A percentile compares a stretch with the other conserved stretches of the same genome.
Conservation (phyloP, 1,139 yeast genomes). For the Sugiyamaella grinbergsii region DNA sequence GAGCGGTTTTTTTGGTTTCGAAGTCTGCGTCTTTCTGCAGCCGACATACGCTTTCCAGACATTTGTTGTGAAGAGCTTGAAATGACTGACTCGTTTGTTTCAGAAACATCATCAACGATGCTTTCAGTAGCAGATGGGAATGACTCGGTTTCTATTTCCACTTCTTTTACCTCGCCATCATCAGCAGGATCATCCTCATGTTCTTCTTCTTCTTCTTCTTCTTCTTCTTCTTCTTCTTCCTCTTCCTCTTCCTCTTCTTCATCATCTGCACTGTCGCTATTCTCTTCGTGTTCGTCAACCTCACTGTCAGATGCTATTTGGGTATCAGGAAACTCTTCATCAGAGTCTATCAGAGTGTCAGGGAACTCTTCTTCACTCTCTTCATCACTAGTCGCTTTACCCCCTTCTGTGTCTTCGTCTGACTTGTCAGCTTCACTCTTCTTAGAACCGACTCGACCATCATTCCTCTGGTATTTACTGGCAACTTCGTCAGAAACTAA, state of each 20-base stretch:
- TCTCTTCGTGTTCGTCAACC: conserved; percentile 23
- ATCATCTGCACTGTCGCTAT: conserved; percentile 17
- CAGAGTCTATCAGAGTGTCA: conserved; percentile 32
- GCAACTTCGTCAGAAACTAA: conserved; percentile 60
- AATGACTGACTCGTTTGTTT: conserved; percentile 10
- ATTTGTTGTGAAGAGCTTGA: background rate
- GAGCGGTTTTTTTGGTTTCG: conserved; percentile 14
- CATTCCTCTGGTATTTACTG: conserved; percentile 46
- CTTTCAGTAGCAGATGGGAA: too few species aligned
- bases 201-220: conserved; percentile 19
- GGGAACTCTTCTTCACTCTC: conserved; percentile 34
- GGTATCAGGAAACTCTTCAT: conserved; percentile 26
- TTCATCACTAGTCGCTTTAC: conserved; percentile 29
- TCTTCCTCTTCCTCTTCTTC: conserved; percentile 18
- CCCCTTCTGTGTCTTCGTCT: conserved; percentile 34
- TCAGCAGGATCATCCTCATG: conserved; percentile 19
- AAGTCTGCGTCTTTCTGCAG: conserved; percentile 19
- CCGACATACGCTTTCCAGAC: conserved; percentile 15
- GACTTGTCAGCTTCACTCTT: conserved; percentile 16
- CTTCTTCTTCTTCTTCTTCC: conserved; percentile 18
- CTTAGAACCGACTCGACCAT: conserved; percentile 19
- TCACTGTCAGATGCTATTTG: conserved; percentile 28
- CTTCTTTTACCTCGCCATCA: conserved; percentile 13
- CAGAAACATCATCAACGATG: too few species aligned
- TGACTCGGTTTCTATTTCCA: conserved; percentile 7